Conservation (phyloP, 495 filamentous ascomycete species). For the Penicillium alfredii region DNA sequence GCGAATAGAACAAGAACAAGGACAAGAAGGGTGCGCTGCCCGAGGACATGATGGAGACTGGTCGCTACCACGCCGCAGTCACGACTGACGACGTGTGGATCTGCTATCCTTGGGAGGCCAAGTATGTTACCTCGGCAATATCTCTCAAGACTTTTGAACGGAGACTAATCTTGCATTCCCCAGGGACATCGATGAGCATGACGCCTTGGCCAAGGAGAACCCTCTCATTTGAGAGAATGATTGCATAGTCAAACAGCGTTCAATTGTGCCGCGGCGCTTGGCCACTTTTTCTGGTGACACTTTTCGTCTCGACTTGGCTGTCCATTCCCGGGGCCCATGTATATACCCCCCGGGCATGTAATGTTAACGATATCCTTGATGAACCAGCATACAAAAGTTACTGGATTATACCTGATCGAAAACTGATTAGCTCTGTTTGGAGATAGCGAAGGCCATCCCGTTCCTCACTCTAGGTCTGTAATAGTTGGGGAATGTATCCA, state of each 20-base stretch:
- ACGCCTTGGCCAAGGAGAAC: constrained; percentile 58
- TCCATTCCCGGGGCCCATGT: constrained; percentile 8
- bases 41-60: constrained; percentile 65
- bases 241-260: constrained; percentile 20
- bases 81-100: constrained; percentile 95
- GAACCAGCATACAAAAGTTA: constrained; percentile 24
- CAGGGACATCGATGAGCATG: constrained; percentile 90
- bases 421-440: too few species aligned
- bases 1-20: constrained; percentile 92
- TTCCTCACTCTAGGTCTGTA: too few species aligned
- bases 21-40: constrained; percentile 84
- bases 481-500: too few species aligned
- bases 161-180: constrained; percentile 9
- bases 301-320: constrained; percentile 10
- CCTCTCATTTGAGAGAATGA: constrained; percentile 25
- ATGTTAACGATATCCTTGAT: constrained; percentile 30
- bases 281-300: constrained; percentile 8
- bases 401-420: too few species aligned
- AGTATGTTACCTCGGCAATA: constrained; percentile 38
- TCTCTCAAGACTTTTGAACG: constrained; percentile 1
- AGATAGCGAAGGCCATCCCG: too few species aligned
- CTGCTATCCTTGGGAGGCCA: constrained; percentile 99
- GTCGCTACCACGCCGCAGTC: constrained; percentile 76
- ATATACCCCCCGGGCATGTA: constrained; percentile 12
- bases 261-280: constrained; percentile 20